Evolutionary conservation across 2,329 filamentous ascomycete genomes (phyloP).

Genomic region (Aspergillus unguis): DNA sequence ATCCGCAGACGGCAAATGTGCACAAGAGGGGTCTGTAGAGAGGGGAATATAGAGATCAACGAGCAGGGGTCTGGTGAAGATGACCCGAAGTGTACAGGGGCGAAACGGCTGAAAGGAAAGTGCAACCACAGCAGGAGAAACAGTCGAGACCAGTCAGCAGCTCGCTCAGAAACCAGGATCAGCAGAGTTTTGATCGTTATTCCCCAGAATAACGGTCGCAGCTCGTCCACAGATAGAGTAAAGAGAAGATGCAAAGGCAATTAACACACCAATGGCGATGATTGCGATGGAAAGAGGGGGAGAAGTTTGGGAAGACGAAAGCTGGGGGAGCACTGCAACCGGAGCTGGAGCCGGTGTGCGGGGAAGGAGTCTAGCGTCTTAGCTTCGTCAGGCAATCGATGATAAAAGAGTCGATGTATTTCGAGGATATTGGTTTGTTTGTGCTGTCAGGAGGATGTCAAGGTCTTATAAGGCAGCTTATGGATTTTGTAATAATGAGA

Average conservation of each 20-base stretch:
- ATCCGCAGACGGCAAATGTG: slow-evolving; percentile 9
- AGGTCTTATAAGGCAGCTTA: slow-evolving; percentile 1
- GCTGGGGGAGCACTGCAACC: slow-evolving; percentile 20
- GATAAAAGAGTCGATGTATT: no score
- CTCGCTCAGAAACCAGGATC: slow-evolving; percentile 16
- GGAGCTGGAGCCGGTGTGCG: slow-evolving; percentile 14
- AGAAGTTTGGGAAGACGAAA: slow-evolving; percentile 15
- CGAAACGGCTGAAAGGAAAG: slow-evolving; percentile 17
- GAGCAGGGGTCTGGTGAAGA: slow-evolving; percentile 15
- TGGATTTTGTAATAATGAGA: not conserved
- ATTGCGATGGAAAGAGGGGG: slow-evolving; percentile 14
- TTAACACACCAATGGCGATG: slow-evolving; percentile 15
- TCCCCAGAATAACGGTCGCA: slow-evolving; percentile 12
- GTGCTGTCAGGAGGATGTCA: slow-evolving; percentile 1
- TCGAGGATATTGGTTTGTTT: not conserved
- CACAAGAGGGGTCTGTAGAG: slow-evolving; percentile 12
- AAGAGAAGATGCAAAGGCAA: slow-evolving; percentile 10
- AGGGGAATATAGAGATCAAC: slow-evolving; percentile 10
- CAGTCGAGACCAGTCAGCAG: slow-evolving; percentile 16
- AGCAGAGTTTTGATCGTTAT: slow-evolving; percentile 15
- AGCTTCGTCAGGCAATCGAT: not conserved
- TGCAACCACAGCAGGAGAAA: slow-evolving; percentile 16
- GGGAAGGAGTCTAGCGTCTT: slow-evolving; percentile 17
- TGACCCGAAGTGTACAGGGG: slow-evolving; percentile 14
- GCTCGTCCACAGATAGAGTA: slow-evolving; percentile 8